These are phyloP conservation scores for Mycosphaerella arachidis DNA, from an alignment of 2,329 filamentous ascomycete species.

Conservation along the genomic window DNA sequence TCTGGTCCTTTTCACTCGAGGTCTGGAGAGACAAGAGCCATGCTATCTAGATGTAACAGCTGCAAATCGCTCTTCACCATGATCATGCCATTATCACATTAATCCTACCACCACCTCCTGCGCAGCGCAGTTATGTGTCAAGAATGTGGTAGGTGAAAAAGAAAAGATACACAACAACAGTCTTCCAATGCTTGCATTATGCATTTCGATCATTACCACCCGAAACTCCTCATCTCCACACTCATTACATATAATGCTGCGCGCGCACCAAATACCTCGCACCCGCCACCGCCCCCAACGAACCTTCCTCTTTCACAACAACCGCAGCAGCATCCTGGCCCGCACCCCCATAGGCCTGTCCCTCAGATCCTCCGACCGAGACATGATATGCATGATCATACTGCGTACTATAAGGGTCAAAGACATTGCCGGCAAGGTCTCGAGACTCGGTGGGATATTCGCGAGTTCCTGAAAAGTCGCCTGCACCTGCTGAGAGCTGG, in stretches of 20 bases:
- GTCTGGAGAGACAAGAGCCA: no score
- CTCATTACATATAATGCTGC: neutral
- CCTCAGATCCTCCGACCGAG: constrained; percentile 1
- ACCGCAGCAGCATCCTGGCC: constrained; percentile 8
- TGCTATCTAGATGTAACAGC: no score
- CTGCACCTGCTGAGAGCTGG: constrained; percentile 4
- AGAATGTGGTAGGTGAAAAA: no score
- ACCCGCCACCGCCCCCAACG: constrained; percentile 10
- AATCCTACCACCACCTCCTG: no score
- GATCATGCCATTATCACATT: no score
- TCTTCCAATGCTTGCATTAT: no score
- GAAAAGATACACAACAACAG: no score
- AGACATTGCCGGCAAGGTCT: neutral
- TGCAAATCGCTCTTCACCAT: no score
- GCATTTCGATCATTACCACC: neutral
- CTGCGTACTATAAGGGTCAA: neutral
- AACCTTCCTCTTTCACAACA: constrained; percentile 5
- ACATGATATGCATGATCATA: constrained; percentile 6
- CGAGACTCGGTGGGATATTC: no score
- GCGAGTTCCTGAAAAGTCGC: neutral
- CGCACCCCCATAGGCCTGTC: constrained; percentile 16
- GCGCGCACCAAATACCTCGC: constrained; percentile 5
- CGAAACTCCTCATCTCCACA: no score
- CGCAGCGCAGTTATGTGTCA: no score
- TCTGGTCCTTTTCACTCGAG: no score